A percentile compares a stretch with the other conserved stretches of the same genome.
These are phyloP conservation scores for Arthromyces matolae DNA, from an alignment of 768 basidiomycete species.

Conservation along the genomic window DNA sequence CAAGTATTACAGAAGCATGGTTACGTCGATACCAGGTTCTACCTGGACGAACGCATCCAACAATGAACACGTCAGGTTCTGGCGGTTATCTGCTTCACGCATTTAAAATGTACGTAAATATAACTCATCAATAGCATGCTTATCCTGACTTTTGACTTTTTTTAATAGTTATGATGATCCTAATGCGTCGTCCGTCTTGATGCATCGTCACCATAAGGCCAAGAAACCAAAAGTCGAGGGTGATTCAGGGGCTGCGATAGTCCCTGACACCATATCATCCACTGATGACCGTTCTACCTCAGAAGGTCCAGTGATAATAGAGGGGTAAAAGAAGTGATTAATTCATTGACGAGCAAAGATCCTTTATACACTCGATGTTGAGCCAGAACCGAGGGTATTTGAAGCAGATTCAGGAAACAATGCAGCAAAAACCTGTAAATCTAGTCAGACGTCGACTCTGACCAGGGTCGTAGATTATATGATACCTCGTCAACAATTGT, in stretches of 20 bases:
- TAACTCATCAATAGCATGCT: background rate
- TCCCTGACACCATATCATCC: constrained; percentile 2
- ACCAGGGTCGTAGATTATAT: background rate
- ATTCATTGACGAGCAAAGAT: too few relatives aligned
- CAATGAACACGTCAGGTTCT: constrained; percentile 85
- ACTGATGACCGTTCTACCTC: constrained; percentile 6
- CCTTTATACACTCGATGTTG: too few relatives aligned
- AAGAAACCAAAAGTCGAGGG: constrained; percentile 27
- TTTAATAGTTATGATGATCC: constrained; percentile 60
- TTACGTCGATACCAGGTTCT: constrained; percentile 88
- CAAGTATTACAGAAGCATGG: constrained; percentile 83
- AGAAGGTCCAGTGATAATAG: constrained; percentile 11
- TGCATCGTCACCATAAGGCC: constrained; percentile 42
- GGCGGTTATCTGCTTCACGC: constrained; percentile 86
- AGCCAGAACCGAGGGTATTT: background rate
- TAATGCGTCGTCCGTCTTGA: constrained; percentile 48
- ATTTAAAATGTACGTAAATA: constrained; percentile 73
- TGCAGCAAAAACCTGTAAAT: constrained; percentile 27
- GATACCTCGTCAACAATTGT: constrained; percentile 86
- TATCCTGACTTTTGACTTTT: constrained; percentile 2
- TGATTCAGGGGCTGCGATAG: too few relatives aligned
- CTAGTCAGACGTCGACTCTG: background rate
- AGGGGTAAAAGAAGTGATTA: constrained; percentile 8
- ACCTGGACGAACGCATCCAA: constrained; percentile 95
- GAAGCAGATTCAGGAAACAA: constrained; percentile 26